Conservation (phyloP, 2,329 filamentous ascomycete genomes). For the Didymella keratinophila region DNA sequence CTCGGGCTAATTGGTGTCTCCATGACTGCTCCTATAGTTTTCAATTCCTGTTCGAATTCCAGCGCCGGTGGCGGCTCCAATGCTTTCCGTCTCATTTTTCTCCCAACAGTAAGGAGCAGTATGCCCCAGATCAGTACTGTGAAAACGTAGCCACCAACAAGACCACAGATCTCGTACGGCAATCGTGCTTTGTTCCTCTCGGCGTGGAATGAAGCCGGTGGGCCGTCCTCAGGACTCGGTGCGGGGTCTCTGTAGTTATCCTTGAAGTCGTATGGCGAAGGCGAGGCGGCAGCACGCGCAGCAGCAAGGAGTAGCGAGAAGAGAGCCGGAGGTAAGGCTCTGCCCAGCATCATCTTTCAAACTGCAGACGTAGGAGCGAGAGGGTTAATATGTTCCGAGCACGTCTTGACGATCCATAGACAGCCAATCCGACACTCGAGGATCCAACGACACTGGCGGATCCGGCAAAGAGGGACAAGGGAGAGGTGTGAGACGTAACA, state of each 20-base stretch:
- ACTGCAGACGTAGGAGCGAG: constrained; percentile 9
- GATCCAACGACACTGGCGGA: constrained; percentile 25
- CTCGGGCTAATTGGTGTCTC: constrained; percentile 46
- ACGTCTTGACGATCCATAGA: constrained; percentile 24
- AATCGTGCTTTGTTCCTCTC: constrained; percentile 62
- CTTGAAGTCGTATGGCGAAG: constrained; percentile 36
- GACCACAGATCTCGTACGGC: constrained; percentile 81
- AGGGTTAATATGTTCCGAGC: constrained; percentile 15
- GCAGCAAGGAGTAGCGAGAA: constrained; percentile 39
- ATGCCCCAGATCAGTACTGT: constrained; percentile 77
- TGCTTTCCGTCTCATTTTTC: constrained; percentile 54
- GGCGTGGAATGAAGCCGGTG: constrained; percentile 41
- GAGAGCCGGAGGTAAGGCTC: constrained; percentile 36
- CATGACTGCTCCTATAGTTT: constrained; percentile 33
- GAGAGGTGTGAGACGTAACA: constrained; percentile 32
- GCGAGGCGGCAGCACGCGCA: constrained; percentile 33
- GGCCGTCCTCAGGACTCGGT: constrained; percentile 40
- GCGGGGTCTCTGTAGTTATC: constrained; percentile 40
- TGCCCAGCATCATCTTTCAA: constrained; percentile 39
- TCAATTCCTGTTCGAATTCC: constrained; percentile 64
- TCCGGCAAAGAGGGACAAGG: constrained; percentile 35
- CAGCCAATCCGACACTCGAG: constrained; percentile 16
- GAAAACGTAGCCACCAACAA: constrained; percentile 83
- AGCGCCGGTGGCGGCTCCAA: constrained; percentile 61
- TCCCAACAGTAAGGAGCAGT: constrained; percentile 58